Percentiles rank a stretch among this genome's conserved stretches.
phyloP scores from a whole-genome alignment of 768 basidiomycete species.

The Crepidotus variabilis region DNA sequence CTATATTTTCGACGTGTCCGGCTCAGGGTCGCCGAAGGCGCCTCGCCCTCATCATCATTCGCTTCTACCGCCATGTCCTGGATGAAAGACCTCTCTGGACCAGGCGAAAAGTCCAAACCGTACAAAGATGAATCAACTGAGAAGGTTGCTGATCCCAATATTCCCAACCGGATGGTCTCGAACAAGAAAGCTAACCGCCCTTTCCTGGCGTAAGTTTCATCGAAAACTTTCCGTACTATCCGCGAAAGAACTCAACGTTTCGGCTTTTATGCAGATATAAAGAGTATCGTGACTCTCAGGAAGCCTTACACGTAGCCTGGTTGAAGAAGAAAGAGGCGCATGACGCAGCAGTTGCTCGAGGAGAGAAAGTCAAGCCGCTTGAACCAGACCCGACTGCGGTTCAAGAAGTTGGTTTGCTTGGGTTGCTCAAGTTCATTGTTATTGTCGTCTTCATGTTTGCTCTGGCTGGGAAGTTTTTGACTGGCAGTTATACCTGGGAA shows the following conservation, averaged over 20 bases:
- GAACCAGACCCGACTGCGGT: slow-evolving; percentile 72
- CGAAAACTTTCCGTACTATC: neutral
- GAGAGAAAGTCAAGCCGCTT: slow-evolving; percentile 69
- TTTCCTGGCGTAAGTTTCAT: slow-evolving; percentile 61
- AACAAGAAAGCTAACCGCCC: slow-evolving; percentile 83
- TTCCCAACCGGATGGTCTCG: slow-evolving; percentile 68
- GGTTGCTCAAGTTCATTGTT: slow-evolving; percentile 67
- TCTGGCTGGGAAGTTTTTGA: slow-evolving; percentile 78
- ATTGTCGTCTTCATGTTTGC: slow-evolving; percentile 48
- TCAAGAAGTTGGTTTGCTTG: slow-evolving; percentile 59
- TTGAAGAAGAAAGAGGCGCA: slow-evolving; percentile 66
- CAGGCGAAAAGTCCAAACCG: slow-evolving; percentile 32
- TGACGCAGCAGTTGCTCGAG: slow-evolving; percentile 68
- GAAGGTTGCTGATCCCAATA: slow-evolving; percentile 59
- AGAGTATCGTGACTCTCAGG: slow-evolving; percentile 60
- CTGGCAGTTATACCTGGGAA: slow-evolving; percentile 87
- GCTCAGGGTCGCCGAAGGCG: neutral
- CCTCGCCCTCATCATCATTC: neutral
- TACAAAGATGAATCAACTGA: slow-evolving; percentile 38
- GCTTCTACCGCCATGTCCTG: slow-evolving; percentile 54
- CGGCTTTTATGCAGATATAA: slow-evolving; percentile 45
- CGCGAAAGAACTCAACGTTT: slow-evolving; percentile 8
- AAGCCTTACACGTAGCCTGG: slow-evolving; percentile 61
- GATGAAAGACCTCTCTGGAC: slow-evolving; percentile 44
- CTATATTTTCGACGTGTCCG: neutral